Evolutionary conservation across 768 basidiomycete genomes (phyloP), one percentile per base, ranked within the genome.

Genomic region (Wakefieldia striispora): DNA sequence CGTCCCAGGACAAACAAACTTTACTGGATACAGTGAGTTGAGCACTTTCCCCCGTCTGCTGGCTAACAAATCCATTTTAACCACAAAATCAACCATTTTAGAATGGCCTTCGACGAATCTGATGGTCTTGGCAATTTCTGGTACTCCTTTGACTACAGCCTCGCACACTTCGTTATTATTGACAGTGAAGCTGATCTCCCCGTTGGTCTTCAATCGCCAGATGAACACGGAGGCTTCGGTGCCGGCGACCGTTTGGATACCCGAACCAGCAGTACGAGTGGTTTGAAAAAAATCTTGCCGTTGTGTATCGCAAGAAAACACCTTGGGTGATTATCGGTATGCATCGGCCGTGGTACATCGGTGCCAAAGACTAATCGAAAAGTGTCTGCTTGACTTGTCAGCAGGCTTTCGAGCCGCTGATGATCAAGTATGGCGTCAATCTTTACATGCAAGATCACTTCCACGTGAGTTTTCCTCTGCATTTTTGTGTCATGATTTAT

Each of bases 71-170:
- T 19, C 34, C 3, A 11, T 24, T 35, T 45, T 5, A 5, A 16
- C 23, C 4, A 2, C 20, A 23, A 31, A 65, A 65, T 64, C 23
- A 64, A 60, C 20, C 64, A 67, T 35, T 65, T 57, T 44, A 48
- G 43, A 20, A 65, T 67, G 64, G 65, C 64, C 13, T 59, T 62
- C 7, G 52, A 53, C 0, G 62, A 53, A 34, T 64, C 64, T 7
- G 57, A 62, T 11, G 60, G 64, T 5, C 31, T 60, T 14, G 48
- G 64, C 7, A 67, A 65, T 33, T 62, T 67, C 26, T 67, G 65
- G 64, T 67, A 65, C 50, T 65, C 64, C 14, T 65, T 62, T n/a
- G 54, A 65, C 45, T 57, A 67, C n/a, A 60, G 62, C 37, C 59
- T 67, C 19, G 65, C 60, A 10, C 64, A 65, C 40, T 65, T 65